Evolutionary conservation across 805 yeast genomes (phyloP), one percentile per base, ranked within the genome.

Genomic region (Metschnikowia santaceciliae): DNA sequence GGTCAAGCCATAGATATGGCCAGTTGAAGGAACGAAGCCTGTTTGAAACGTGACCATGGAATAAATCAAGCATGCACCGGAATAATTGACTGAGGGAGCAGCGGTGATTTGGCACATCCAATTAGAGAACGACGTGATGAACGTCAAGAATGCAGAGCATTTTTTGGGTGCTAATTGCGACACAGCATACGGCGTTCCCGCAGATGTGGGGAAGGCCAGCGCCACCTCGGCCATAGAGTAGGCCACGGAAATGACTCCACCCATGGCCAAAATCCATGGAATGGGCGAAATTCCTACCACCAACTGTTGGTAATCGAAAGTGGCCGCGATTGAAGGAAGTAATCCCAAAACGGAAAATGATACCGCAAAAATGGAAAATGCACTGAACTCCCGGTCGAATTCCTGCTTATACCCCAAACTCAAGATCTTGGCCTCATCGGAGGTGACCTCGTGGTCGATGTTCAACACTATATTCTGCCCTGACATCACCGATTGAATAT

Each of bases 111-210:
- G 86, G 54, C 82, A 81, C 60, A 83, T 61, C 80, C 83, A 83
- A 68, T 83, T 83, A 26, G 82, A 71, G 80, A 84, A 83, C 51
- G 86, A 83, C 7, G 82, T 80, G 45, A 77, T 61, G 86, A 86
- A 83, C 5, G 88, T 79, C 46, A 80, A 68, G 22, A 80, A 64
- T 0, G 86, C 79, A 15, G 77, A 77, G 64, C 60, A 68, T 56
- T 70, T 71, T 20, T 77, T 78, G 13, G 88, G 87, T 3, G 87
- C 78, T 54, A 83, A 67, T 58, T 81, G 81, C 2, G 81, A 75
- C 1, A 83, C 83, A 52, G 89, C 87, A 58, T 84, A 84, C 45
- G 86, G 86, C 7, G 86, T 75, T 42, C 89, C 89, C 26, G 86
- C 80, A 10, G 84, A 74, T 6, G 86, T 83, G 37, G 90, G 90